These are phyloP conservation scores for Ophiocordyceps camponoti-saundersi DNA, from an alignment of 2,329 filamentous ascomycete species.

Conservation along the genomic window DNA sequence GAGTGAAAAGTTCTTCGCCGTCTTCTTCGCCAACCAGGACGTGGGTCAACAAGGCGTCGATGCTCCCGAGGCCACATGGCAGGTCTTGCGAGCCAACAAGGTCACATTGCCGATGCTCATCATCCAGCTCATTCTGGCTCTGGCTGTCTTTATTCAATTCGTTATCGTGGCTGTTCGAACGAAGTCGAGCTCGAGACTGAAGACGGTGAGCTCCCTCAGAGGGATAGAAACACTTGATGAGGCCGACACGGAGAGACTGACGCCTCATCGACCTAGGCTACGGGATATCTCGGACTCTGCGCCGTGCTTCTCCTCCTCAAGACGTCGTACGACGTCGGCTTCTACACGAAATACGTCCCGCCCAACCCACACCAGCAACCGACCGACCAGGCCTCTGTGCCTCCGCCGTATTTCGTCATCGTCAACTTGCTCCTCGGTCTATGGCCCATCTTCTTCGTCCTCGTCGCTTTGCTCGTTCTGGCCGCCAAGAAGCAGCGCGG, in stretches of 20 bases:
- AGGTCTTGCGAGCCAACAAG: neutral
- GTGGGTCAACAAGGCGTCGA: neutral
- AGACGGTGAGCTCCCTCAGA: constrained; percentile 4
- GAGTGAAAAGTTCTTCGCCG: constrained; percentile 3
- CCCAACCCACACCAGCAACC: neutral
- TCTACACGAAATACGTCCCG: constrained; percentile 2
- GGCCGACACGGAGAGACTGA: neutral
- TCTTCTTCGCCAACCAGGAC: neutral
- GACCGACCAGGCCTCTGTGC: neutral
- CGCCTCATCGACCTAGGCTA: constrained; percentile 4
- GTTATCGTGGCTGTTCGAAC: constrained; percentile 7
- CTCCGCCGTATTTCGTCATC: constrained; percentile 5
- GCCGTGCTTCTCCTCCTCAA: constrained; percentile 10
- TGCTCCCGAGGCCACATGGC: neutral
- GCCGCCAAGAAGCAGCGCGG: constrained; percentile 10
- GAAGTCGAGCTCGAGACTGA: constrained; percentile 3
- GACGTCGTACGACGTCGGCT: constrained; percentile 8
- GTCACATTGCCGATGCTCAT: constrained; percentile 4
- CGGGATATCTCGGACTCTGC: constrained; percentile 8
- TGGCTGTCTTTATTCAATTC: constrained; percentile 4
- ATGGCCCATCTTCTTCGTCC: constrained; percentile 10
- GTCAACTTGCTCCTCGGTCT: constrained; percentile 8
- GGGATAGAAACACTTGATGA: no score
- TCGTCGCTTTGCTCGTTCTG: constrained; percentile 11
- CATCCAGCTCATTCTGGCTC: constrained; percentile 5